phyloP scores from a whole-genome alignment of 441 rosid genomes.

The Mallotus repandus region DNA sequence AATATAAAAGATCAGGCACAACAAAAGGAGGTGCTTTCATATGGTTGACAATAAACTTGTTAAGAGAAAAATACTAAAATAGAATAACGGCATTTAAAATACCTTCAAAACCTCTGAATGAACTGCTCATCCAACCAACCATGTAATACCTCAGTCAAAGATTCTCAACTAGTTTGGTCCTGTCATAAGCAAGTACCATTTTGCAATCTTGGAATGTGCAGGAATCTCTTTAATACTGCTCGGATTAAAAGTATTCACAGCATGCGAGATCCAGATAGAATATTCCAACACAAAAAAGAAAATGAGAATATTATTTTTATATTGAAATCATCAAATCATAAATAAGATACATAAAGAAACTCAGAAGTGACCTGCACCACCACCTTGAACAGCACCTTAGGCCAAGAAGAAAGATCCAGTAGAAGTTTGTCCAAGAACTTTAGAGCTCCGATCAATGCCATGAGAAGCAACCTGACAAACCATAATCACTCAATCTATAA shows the following conservation, averaged over 20 bases:
- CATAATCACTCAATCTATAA: conserved; percentile 10
- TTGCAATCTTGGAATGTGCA: conserved; percentile 20
- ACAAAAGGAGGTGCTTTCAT: no score
- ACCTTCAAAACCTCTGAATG: conserved; percentile 23
- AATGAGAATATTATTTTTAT: not conserved
- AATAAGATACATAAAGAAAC: not conserved
- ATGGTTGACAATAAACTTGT: no score
- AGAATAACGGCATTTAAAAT: no score
- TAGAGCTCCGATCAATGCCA: conserved; percentile 80
- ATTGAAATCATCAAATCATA: not conserved
- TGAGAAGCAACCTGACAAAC: conserved; percentile 82
- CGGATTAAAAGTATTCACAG: conserved; percentile 6
- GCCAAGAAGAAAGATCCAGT: conserved; percentile 49
- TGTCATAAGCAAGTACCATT: not conserved
- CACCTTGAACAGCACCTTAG: conserved; percentile 19
- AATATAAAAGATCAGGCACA: no score
- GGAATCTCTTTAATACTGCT: conserved; percentile 12
- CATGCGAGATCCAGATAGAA: conserved; percentile 1
- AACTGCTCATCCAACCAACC: conserved; percentile 25
- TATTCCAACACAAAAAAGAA: not conserved
- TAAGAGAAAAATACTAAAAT: no score
- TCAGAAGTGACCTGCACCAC: not conserved
- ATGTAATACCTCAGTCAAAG: conserved; percentile 14
- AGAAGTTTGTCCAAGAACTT: conserved; percentile 76
- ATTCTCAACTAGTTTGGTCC: conserved; percentile 20